Percentiles rank a stretch among this genome's conserved stretches.
Conservation (phyloP, 2,329 filamentous ascomycete species). For the Pseudohalonectria lignicola region DNA sequence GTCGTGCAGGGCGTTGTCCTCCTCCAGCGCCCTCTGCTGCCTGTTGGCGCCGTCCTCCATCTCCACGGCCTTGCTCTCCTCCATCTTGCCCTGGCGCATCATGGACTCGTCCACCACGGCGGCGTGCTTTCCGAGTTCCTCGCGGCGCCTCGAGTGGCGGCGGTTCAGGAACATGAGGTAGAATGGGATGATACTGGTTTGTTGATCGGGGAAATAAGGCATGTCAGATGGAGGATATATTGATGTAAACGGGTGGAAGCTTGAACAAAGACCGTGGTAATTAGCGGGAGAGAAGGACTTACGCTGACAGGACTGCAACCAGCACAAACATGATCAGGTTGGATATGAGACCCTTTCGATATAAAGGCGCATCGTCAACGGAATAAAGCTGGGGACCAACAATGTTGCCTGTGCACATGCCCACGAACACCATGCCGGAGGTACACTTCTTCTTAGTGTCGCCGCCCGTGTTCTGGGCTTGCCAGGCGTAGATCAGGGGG, state of each 20-base stretch:
- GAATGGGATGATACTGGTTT: constrained; percentile 14
- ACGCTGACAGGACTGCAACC: constrained; percentile 37
- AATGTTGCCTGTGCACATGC: constrained; percentile 54
- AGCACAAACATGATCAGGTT: constrained; percentile 51
- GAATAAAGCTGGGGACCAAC: constrained; percentile 55
- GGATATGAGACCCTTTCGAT: constrained; percentile 43
- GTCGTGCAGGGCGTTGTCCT: constrained; percentile 7
- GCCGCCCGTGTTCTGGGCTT: constrained; percentile 51
- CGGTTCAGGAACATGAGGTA: constrained; percentile 5
- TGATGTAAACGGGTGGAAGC: no score
- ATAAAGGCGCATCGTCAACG: constrained; percentile 43
- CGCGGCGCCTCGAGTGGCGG: constrained; percentile 4
- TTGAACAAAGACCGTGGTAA: constrained; percentile 1
- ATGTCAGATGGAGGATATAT: no score
- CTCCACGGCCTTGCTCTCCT: constrained; percentile 3
- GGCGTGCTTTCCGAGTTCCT: constrained; percentile 7
- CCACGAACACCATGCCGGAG: constrained; percentile 53
- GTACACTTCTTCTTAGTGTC: constrained; percentile 61
- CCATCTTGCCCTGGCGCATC: constrained; percentile 35
- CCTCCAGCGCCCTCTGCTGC: constrained; percentile 1
- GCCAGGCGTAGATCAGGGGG: constrained; percentile 49
- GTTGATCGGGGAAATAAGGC: no score
- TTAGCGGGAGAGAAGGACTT: background rate
- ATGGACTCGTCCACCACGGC: constrained; percentile 27
- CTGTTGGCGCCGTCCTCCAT: background rate